phyloP scores from a whole-genome alignment of 306 rosid species.

The Vicia sativa region DNA sequence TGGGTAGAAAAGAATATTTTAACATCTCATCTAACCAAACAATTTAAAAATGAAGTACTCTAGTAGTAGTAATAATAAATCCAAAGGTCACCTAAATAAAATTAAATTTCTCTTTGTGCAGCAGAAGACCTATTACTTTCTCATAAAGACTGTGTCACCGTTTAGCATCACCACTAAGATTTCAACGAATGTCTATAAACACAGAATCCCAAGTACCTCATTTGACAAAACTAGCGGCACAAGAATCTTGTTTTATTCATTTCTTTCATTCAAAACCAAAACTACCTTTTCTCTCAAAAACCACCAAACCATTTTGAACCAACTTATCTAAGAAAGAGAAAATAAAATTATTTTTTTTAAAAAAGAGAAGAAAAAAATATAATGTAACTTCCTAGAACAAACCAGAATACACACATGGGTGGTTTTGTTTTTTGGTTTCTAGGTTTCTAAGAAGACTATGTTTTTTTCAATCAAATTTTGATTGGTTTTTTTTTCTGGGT shows the following conservation, averaged over 20 bases:
- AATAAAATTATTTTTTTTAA: background rate
- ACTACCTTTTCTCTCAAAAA: constrained; percentile 48
- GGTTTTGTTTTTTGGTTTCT: too few species aligned
- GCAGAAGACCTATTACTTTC: constrained; percentile 20
- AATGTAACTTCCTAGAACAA: constrained; percentile 55
- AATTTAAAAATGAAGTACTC: too few species aligned
- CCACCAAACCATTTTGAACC: constrained; percentile 55
- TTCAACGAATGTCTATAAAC: constrained; percentile 62
- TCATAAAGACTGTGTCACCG: constrained; percentile 70
- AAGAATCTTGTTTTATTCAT: background rate
- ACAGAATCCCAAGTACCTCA: constrained; percentile 59
- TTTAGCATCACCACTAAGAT: constrained; percentile 55
- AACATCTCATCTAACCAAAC: too few species aligned
- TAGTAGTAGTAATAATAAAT: too few species aligned
- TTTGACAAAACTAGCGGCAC: constrained; percentile 51
- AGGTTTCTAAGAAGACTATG: background rate
- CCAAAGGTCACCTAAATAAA: too few species aligned
- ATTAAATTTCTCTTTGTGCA: too few species aligned
- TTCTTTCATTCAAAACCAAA: constrained; percentile 21
- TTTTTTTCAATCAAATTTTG: constrained; percentile 31
- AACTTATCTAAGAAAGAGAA: constrained; percentile 55
- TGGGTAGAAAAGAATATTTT: too few species aligned
- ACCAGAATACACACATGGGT: constrained; percentile 56
- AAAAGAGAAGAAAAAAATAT: background rate
- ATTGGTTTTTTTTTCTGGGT: constrained; percentile 48